Evolutionary conservation across 2,329 filamentous ascomycete species (phyloP), one percentile per base, ranked within the genome.

Genomic region (Neospermospora avenae): DNA sequence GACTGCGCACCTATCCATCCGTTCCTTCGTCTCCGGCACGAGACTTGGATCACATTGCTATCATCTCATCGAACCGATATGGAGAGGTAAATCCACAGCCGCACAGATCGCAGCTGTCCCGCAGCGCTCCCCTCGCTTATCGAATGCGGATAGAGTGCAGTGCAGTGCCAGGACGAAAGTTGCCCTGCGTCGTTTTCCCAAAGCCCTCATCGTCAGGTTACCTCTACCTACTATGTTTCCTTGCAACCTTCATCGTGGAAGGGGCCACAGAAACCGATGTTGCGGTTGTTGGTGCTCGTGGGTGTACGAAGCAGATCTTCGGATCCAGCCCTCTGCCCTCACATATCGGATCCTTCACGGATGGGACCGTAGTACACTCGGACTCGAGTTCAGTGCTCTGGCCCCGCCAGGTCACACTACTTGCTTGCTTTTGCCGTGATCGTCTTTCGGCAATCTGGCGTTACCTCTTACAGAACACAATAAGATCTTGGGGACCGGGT

Each of bases 391-490:
- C 20, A 35, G 18, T 57, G 42, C 54, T 28, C 18, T 39, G 54
- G 42, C 54, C 31, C 14, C 41, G 11, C 34, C 35, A 55, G 13
- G 45, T 60, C 18, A 34, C 49, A 53, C 58, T 24, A 25, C 34
- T 54, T 55, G 7, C 35, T 42, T 52, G 7, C 35, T 54, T 41
- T 57, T 60, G 62, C 53, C 44, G 35, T 55, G 63, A 65, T 66
- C 63, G 37, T 62, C 44, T 51, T 31, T 69, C 67, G 66, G 56
- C 53, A 68, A 68, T 69, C 67, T 68, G 39, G 41, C 41, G 63
- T 64, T 3, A 64, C 59, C 22, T 37, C 7, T 37, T 51, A 44
- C 31, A 56, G 46, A 20, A 49, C 55, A 66, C 65, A 61, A 59
- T 56, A 58, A 63, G 64, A 65, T 67, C 65, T 67, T 62, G 63